Evolutionary conservation across 768 basidiomycete species (phyloP), one percentile per base, ranked within the genome.

Genomic region (Cystobasidium onofrii): DNA sequence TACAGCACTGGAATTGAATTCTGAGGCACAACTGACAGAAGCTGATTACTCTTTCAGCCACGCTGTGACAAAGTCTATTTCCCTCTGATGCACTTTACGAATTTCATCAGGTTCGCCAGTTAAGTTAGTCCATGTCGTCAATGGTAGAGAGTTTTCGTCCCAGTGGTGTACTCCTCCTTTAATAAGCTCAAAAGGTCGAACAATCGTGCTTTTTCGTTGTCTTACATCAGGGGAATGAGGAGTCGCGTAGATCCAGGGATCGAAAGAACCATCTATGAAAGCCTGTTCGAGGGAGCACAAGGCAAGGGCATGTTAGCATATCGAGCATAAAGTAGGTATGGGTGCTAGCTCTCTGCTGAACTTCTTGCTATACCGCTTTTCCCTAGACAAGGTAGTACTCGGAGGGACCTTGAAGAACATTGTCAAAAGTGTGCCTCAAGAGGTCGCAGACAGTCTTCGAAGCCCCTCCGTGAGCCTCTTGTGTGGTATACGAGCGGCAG

Each of bases 181-280:
- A 73, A 96, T 96, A 50, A 94, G 78, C 80, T 93, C 92, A 82
- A 92, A 92, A 0, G 94, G 94, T 44, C 85, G 84, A 41, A 87
- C 78, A 18, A 88, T 81, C 0, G 91, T 92, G 80, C 92, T 91
- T 52, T 84, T 80, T 20, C 92, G 84, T 60, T 86, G 84, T 6
- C 82, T 78, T 1, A 92, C 91, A 34, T 77, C 54, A 27, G 76
- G 76, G 12, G 74, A 75, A 57, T 78, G 77, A 25, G 77, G 78
- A 13, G 75, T 77, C 0, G 77, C 76, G 29, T 75, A 73, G 31
- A 79, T 46, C 78, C 77, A 79, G 29, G 76, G 78, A 64, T 78
- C 77, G 1, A 64, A 75, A 25, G 72, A 72, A 0, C 77, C 78
- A 50, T 79, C 77, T 64, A 79, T 76, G 65, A 76, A 79, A 6